Conservation (phyloP, 257 asterid species). For the Capsicum pubescens region DNA sequence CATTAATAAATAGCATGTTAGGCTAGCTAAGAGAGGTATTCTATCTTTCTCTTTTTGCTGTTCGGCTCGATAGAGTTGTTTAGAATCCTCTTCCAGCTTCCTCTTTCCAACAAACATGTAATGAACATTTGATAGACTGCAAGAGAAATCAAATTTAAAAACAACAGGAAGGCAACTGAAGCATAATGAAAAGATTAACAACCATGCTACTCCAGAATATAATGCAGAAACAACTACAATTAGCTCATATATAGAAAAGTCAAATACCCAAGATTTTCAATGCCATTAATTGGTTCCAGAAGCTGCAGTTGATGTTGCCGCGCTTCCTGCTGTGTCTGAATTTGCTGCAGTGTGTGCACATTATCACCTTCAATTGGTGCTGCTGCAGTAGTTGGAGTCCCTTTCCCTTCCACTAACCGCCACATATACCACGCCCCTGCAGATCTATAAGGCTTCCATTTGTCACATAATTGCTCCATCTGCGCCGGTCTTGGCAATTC, state of each 20-base stretch:
- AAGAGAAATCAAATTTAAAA: not conserved
- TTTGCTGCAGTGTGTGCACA: slow-evolving; percentile 77
- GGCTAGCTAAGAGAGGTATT: too few species aligned
- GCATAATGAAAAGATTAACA: not conserved
- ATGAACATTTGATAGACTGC: not conserved
- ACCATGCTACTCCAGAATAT: not conserved
- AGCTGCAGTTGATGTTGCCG: slow-evolving; percentile 74
- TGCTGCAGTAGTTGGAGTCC: slow-evolving; percentile 51
- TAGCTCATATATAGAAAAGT: not conserved
- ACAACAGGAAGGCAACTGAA: not conserved
- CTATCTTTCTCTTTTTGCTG: too few species aligned
- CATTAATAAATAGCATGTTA: not conserved
- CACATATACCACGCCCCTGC: slow-evolving; percentile 99
- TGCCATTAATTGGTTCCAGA: slow-evolving; percentile 79
- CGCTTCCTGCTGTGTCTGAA: slow-evolving; percentile 61
- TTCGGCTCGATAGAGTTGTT: too few species aligned
- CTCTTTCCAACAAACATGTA: not conserved
- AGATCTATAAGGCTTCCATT: slow-evolving; percentile 93
- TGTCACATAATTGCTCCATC: slow-evolving; percentile 91
- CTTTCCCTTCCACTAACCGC: slow-evolving; percentile 81
- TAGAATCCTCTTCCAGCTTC: too few species aligned
- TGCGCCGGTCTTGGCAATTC: slow-evolving; percentile 89
- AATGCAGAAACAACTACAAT: not conserved
- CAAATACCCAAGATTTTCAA: slow-evolving; percentile 73
- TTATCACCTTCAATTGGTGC: slow-evolving; percentile 51